These are phyloP conservation scores for Didymella exigua DNA, from an alignment of 2,329 filamentous ascomycete species.

Conservation along the genomic window DNA sequence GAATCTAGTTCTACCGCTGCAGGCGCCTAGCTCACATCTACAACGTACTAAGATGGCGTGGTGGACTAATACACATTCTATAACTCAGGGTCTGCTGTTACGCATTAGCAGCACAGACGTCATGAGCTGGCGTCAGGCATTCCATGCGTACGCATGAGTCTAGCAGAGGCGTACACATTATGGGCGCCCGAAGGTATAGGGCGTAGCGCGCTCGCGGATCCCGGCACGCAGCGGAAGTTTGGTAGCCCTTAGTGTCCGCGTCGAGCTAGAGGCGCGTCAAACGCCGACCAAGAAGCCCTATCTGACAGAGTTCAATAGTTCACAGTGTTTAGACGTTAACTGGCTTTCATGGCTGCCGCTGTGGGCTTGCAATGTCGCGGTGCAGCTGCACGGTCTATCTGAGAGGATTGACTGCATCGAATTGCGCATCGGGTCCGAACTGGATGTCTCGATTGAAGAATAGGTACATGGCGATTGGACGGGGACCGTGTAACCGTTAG, in stretches of 20 bases:
- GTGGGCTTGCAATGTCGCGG: background rate
- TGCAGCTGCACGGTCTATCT: background rate
- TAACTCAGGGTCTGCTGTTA: background rate
- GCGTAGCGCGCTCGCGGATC: slow-evolving; percentile 7
- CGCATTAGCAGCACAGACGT: slow-evolving; percentile 2
- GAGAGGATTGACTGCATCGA: background rate
- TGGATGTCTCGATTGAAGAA: background rate
- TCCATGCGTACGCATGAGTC: slow-evolving; percentile 1
- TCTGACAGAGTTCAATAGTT: background rate
- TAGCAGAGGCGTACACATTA: background rate
- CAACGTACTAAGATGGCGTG: background rate
- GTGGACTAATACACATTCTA: slow-evolving; percentile 5
- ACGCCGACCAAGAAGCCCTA: background rate
- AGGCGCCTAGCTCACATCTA: background rate
- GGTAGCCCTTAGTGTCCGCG: slow-evolving; percentile 8
- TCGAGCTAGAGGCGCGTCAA: background rate
- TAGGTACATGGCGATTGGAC: background rate
- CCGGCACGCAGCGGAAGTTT: slow-evolving; percentile 1
- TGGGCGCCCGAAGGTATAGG: background rate
- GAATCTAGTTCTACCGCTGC: slow-evolving; percentile 1
- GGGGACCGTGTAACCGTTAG: background rate
- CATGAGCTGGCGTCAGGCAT: slow-evolving; percentile 4
- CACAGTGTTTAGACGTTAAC: background rate
- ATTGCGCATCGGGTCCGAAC: background rate
- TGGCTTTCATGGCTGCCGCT: slow-evolving; percentile 3